phyloP scores from a whole-genome alignment of 768 basidiomycete species.

The Boletus reticulatus region DNA sequence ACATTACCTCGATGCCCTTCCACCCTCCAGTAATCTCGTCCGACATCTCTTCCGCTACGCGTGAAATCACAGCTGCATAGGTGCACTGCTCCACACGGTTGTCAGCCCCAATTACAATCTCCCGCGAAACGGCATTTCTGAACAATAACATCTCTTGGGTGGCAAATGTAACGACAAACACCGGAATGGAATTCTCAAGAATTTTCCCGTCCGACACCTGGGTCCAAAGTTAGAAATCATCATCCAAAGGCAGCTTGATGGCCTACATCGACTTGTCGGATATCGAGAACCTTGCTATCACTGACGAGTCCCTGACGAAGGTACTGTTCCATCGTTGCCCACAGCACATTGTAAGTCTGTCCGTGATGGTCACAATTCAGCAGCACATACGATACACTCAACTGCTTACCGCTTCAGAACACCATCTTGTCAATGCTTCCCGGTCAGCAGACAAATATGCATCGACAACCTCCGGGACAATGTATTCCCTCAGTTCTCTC shows the following conservation, averaged over 20 bases:
- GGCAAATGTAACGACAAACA: conserved; percentile 87
- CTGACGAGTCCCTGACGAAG: conserved; percentile 86
- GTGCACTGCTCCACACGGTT: conserved; percentile 90
- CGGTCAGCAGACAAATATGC: conserved; percentile 91
- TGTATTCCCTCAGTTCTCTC: conserved; percentile 91
- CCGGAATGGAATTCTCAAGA: conserved; percentile 85
- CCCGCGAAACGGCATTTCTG: conserved; percentile 85
- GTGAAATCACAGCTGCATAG: conserved; percentile 90
- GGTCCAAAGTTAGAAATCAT: conserved; percentile 2
- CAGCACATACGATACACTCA: not conserved
- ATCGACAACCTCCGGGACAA: conserved; percentile 96
- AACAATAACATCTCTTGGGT: conserved; percentile 95
- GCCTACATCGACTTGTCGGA: conserved; percentile 93
- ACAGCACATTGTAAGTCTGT: conserved; percentile 96
- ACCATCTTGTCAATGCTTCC: conserved; percentile 86
- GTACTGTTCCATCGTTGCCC: conserved; percentile 97
- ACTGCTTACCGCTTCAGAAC: conserved; percentile 84
- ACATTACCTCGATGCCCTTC: conserved; percentile 91
- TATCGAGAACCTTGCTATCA: conserved; percentile 93
- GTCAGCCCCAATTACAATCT: conserved; percentile 84
- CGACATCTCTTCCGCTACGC: conserved; percentile 81
- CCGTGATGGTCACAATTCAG: not conserved
- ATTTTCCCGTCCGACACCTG: conserved; percentile 86
- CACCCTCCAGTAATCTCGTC: conserved; percentile 96
- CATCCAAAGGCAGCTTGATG: not conserved